These are phyloP conservation scores for Suillus subalutaceus DNA, from an alignment of 768 basidiomycete genomes.

Conservation along the genomic window DNA sequence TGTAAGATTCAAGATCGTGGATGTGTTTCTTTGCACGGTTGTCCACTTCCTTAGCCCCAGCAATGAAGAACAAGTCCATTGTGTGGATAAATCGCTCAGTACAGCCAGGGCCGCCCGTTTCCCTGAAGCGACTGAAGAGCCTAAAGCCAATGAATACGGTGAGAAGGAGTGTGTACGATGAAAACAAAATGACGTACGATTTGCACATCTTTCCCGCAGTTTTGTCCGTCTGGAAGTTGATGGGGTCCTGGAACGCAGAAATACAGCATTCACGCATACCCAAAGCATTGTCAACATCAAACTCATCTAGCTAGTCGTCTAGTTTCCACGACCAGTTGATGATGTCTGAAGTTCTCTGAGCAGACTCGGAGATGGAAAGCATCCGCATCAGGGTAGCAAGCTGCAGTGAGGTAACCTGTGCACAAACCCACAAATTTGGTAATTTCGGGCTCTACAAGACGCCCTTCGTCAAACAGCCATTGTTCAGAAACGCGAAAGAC, in stretches of 20 bases:
- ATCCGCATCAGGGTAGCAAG: slow-evolving; percentile 58
- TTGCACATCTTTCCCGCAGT: slow-evolving; percentile 33
- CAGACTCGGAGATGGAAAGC: slow-evolving; percentile 30
- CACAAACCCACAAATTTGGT: slow-evolving; percentile 45
- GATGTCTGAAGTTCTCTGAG: slow-evolving; percentile 52
- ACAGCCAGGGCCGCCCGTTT: slow-evolving; percentile 42
- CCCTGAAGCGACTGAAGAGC: slow-evolving; percentile 40
- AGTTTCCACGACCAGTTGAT: slow-evolving; percentile 47
- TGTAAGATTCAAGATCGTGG: slow-evolving; percentile 53
- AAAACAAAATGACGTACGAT: slow-evolving; percentile 24
- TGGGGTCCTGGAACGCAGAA: slow-evolving; percentile 32
- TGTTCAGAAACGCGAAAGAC: background rate
- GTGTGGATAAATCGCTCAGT: slow-evolving; percentile 19
- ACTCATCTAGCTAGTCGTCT: slow-evolving; percentile 23
- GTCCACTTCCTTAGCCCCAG: slow-evolving; percentile 44
- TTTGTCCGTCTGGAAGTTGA: slow-evolving; percentile 7
- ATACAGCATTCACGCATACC: slow-evolving; percentile 33
- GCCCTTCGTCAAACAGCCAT: background rate
- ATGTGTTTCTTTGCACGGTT: slow-evolving; percentile 40
- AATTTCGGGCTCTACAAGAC: slow-evolving; percentile 10
- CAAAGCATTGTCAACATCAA: slow-evolving; percentile 29
- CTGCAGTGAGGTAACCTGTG: slow-evolving; percentile 58
- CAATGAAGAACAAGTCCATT: slow-evolving; percentile 42
- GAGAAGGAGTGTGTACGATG: slow-evolving; percentile 12
- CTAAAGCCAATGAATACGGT: slow-evolving; percentile 18